A percentile compares a stretch with the other conserved stretches of the same genome.
Evolutionary conservation across 2,329 filamentous ascomycete species (phyloP).

Genomic region (Pyrenophora tritici-repentis): DNA sequence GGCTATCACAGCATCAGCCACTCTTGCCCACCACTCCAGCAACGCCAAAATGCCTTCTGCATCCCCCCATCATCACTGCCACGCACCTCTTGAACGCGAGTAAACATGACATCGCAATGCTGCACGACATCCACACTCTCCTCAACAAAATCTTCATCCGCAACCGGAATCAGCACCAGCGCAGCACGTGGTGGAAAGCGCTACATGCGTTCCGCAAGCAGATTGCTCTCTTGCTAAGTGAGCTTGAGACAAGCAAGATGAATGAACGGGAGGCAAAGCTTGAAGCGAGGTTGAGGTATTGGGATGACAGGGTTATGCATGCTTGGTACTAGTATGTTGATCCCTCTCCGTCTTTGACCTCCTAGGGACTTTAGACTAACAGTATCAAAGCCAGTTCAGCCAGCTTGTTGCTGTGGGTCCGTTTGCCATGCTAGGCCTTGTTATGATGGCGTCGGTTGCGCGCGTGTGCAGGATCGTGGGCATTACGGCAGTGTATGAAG

Average conservation of each 20-base stretch:
- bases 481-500: slow-evolving; percentile 50
- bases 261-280: slow-evolving; percentile 28
- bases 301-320: slow-evolving; percentile 47
- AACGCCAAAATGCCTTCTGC: background rate
- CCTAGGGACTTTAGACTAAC: slow-evolving; percentile 4
- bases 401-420: slow-evolving; percentile 53
- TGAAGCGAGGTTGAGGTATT: slow-evolving; percentile 42
- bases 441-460: slow-evolving; percentile 50
- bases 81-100: slow-evolving; percentile 25
- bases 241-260: slow-evolving; percentile 29
- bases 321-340: slow-evolving; percentile 45
- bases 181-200: slow-evolving; percentile 78
- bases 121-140: slow-evolving; percentile 55
- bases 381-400: slow-evolving; percentile 45
- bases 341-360: background rate
- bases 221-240: slow-evolving; percentile 58
- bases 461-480: slow-evolving; percentile 49
- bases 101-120: slow-evolving; percentile 36
- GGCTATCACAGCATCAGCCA: slow-evolving; percentile 14
- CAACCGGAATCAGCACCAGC: slow-evolving; percentile 89
- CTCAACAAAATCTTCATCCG: slow-evolving; percentile 78
- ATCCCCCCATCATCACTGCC: slow-evolving; percentile 24
- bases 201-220: slow-evolving; percentile 74
- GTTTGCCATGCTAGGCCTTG: slow-evolving; percentile 53
- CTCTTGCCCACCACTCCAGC: background rate